Base-by-base conservation (phyloP, 352 stramenopile species). In the Blastocystis sp. region DNA sequence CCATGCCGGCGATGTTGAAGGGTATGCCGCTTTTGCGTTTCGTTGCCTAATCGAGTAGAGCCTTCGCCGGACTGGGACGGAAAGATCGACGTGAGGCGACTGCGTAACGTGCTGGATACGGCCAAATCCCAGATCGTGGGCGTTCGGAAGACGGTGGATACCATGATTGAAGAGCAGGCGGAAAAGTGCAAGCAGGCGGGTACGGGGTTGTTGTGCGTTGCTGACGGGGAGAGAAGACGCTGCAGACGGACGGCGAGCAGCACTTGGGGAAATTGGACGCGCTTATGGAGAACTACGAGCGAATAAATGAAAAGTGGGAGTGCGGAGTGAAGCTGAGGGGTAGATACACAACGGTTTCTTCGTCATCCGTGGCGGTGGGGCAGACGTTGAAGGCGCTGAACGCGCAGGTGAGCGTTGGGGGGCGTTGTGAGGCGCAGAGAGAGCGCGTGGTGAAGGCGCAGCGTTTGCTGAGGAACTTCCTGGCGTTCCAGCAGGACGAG, bases 331-430 rank as follows among this genome's bases (percentile, higher is more conserved):
- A 24, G 12, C 24, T 69, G 41, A 45, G 13, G 3, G 16, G 10
- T 69, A 85, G 74, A 85, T 85, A 85, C 45, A 85, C 55, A 10
- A 45, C 45, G 2, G 74, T 85, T 29, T 85, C 74, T 45, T 85
- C 74, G 6, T 85, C 74, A n/a, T 85, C 74, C 24, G 31, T 85
- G 45, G 41, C 51, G 24, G 74, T 85, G n/a, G 74, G 74, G 29
- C 74, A 85, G 31, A 70, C 74, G 24, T 37, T 85, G 31, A 62
- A 85, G 55, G 31, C 50, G 35, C 50, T 85, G 2, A 69, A 39
- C 66, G 31, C 41, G 3, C 74, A 85, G 31, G 74, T 67, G 29
- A 39, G 16, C 21, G n/a, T 24, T 24, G 21, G n/a, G 3, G 12
- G 29, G 16, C 19, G 3, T 9, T 24, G 19, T 66, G 33, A 85